Evolutionary conservation across 805 yeast species (phyloP).

Genomic region (Candida coquimbonensis): DNA sequence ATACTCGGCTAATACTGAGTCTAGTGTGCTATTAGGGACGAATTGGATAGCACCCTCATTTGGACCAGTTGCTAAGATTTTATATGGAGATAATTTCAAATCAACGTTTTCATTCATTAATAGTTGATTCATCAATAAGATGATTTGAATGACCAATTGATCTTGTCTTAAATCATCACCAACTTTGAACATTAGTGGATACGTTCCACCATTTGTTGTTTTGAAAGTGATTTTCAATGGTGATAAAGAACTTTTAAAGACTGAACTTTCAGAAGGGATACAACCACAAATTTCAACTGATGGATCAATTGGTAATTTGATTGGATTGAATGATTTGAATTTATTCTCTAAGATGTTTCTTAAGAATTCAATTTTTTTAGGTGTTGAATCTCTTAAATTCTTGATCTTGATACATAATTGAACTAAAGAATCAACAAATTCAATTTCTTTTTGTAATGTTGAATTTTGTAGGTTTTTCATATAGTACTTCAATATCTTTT

Average conservation of each 20-base stretch:
- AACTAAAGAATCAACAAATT: constrained; percentile 59
- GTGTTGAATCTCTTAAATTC: constrained; percentile 65
- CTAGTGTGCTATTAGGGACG: constrained; percentile 87
- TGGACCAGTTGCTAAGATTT: constrained; percentile 84
- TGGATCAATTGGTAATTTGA: constrained; percentile 82
- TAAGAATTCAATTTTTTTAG: constrained; percentile 64
- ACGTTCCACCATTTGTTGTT: constrained; percentile 44
- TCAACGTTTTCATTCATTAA: constrained; percentile 87
- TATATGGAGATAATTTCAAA: constrained; percentile 79
- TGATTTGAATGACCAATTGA: constrained; percentile 92
- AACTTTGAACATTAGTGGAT: constrained; percentile 85
- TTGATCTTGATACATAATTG: constrained; percentile 60
- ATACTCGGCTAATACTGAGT: constrained; percentile 62
- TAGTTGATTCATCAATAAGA: constrained; percentile 83
- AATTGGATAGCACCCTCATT: constrained; percentile 91
- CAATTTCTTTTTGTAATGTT: constrained; percentile 51
- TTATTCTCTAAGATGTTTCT: constrained; percentile 35
- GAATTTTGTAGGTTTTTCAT: constrained; percentile 26
- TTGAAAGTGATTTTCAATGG: constrained; percentile 81
- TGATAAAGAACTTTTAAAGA: constrained; percentile 84
- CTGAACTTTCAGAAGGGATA: constrained; percentile 71
- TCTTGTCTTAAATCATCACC: constrained; percentile 96
- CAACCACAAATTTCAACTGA: constrained; percentile 66
- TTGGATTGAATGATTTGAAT: constrained; percentile 43
- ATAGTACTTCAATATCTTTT: constrained; percentile 41